Evolutionary conservation across 371 early-diverging fungal genomes (phyloP).

Genomic region (Mucor sp.): DNA sequence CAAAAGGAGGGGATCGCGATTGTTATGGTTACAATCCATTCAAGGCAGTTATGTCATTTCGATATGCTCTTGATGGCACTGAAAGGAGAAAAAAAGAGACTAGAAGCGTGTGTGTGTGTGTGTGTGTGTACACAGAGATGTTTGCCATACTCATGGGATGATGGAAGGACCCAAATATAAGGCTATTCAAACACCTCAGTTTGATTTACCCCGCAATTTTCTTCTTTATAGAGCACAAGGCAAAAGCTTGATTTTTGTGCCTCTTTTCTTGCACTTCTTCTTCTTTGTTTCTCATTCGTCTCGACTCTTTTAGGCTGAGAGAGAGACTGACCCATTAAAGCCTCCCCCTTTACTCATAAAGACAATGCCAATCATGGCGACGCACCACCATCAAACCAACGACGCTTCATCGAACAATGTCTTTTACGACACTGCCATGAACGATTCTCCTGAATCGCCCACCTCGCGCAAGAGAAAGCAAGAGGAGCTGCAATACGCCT

Average conservation of each 20-base stretch:
- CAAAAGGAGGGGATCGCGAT: neutral
- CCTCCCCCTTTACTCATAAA: neutral
- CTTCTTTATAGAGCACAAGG: neutral
- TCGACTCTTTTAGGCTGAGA: neutral
- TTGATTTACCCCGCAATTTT: conserved; percentile 25
- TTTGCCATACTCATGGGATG: conserved; percentile 16
- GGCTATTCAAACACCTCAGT: conserved; percentile 2
- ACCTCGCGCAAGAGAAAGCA: conserved; percentile 6
- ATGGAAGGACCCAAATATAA: neutral
- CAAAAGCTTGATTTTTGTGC: conserved; percentile 5
- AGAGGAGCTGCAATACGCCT: neutral
- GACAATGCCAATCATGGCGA: conserved; percentile 15
- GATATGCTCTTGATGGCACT: neutral
- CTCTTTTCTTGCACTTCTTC: conserved; percentile 5
- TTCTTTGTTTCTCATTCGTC: neutral
- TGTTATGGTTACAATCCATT: neutral
- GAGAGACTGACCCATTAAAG: neutral
- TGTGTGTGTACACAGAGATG: conserved; percentile 1
- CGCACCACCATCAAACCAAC: conserved; percentile 10
- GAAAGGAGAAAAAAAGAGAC: neutral
- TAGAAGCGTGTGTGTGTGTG: neutral
- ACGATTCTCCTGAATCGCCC: conserved; percentile 13
- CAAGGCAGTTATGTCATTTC: neutral
- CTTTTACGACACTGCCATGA: conserved; percentile 7
- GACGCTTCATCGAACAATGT: conserved; percentile 3